Evolutionary conservation across 805 yeast species (phyloP), one percentile per base, ranked within the genome.

Genomic region (Kodamaea neixiangensis): DNA sequence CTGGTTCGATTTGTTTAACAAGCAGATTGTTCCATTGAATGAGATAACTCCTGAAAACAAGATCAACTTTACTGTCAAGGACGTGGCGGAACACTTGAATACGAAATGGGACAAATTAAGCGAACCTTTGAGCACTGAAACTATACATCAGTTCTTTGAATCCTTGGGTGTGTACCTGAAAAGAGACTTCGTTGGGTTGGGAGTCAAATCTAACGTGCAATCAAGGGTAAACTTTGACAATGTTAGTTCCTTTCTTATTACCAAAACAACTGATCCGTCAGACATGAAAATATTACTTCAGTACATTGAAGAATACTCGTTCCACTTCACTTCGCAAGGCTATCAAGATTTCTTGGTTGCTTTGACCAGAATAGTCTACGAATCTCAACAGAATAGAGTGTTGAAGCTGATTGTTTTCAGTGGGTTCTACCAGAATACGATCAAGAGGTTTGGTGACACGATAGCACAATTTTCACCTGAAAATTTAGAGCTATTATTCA

Each of bases 1-100:
- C 15, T 74, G 77, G 74, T 51, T 65, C 17, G 61, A 66, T 11
- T 51, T 54, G 1, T 68, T 68, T 53, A 63, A 66, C 38, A 42
- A 58, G 5, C 60, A 58, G 38, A 60, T 61, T 5, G 29, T 33
- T 2, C 18, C 45, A 5, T 56, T 73, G 31, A 33, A 45, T 13
- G 56, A 53, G 13, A 50, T 53, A 14, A 19, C 48, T 7, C 19
- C 21, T 6, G 46, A 37, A 3, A 21, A 41, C 25, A 31, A 21
- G 5, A 14, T 44, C 14, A 39, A 20, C 15, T 45, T 43, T 15
- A 20, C 39, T 5, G 44, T 43, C 17, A 38, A 48, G 31, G 35
- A 31, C 2, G 47, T 43, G 20, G 48, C 14, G 3, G 38, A 39
- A 20, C 7, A 13, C 13, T 33, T 49, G 21, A 15, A 14, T 20